Evolutionary conservation across 2,329 filamentous ascomycete species (phyloP).

Genomic region (Fusarium equiseti): DNA sequence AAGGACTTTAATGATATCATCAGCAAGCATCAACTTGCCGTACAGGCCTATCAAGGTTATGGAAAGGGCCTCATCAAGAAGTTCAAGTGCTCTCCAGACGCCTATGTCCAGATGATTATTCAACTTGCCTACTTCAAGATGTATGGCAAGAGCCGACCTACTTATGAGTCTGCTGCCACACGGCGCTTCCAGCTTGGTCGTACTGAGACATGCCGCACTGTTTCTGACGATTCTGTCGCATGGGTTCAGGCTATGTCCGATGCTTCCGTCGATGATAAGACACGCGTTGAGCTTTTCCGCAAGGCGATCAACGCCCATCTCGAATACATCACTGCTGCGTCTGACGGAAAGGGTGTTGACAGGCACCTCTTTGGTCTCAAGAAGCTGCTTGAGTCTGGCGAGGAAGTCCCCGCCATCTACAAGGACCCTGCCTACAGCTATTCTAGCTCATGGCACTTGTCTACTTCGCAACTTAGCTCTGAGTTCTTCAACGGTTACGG

Average conservation of each 20-base stretch:
- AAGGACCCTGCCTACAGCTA: conserved; percentile 88
- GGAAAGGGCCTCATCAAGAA: conserved; percentile 99
- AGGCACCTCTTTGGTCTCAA: conserved; percentile 97
- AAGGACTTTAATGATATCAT: conserved; percentile 86
- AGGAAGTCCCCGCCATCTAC: conserved; percentile 86
- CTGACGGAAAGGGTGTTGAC: conserved; percentile 93
- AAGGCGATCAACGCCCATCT: conserved; percentile 84
- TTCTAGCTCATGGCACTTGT: conserved; percentile 89
- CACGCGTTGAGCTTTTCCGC: conserved; percentile 81
- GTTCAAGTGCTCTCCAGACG: conserved; percentile 97
- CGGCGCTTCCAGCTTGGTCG: conserved; percentile 96
- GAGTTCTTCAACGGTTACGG: conserved; percentile 99
- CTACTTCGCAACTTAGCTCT: conserved; percentile 87
- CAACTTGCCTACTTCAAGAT: conserved; percentile 99
- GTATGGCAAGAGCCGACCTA: conserved; percentile 97
- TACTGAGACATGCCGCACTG: conserved; percentile 93
- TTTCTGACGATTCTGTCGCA: conserved; percentile 90
- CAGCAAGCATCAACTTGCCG: conserved; percentile 86
- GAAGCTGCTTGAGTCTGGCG: conserved; percentile 83
- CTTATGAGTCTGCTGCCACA: conserved; percentile 95
- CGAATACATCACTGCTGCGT: conserved; percentile 90
- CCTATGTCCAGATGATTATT: conserved; percentile 98
- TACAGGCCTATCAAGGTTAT: conserved; percentile 97
- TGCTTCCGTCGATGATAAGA: conserved; percentile 69
- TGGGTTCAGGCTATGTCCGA: conserved; percentile 92